Evolutionary conservation across 2,329 filamentous ascomycete species (phyloP).

Genomic region (Zymoseptoria pseudotritici): DNA sequence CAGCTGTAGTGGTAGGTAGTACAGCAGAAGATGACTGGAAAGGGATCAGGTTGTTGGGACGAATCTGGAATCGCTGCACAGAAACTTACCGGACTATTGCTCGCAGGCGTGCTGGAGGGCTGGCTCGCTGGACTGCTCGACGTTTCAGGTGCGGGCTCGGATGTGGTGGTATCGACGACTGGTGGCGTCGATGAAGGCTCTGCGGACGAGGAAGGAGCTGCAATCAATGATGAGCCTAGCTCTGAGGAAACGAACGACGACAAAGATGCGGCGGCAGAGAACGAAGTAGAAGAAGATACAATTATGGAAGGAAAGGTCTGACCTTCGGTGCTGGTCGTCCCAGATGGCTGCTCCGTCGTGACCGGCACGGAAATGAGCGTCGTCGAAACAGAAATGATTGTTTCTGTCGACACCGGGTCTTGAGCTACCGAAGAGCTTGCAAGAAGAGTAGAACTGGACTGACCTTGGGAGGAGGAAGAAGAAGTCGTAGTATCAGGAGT

Average conservation of each 20-base stretch:
- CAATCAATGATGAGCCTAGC: constrained; percentile 15
- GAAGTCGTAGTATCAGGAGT: constrained; percentile 16
- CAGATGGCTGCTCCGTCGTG: constrained; percentile 2
- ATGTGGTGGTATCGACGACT: background rate
- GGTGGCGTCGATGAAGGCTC: background rate
- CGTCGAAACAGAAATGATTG: constrained; percentile 6
- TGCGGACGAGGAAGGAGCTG: constrained; percentile 1
- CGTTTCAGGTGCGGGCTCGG: background rate
- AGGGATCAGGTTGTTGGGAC: background rate
- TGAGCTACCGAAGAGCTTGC: constrained; percentile 3
- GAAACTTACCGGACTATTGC: background rate
- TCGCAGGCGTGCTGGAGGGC: background rate
- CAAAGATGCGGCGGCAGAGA: background rate
- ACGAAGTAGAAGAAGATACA: constrained; percentile 2
- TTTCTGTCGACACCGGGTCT: constrained; percentile 7
- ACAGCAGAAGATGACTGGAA: background rate
- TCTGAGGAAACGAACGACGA: constrained; percentile 11
- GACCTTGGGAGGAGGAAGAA: constrained; percentile 8
- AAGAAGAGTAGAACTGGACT: constrained; percentile 12
- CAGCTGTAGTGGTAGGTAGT: constrained; percentile 25
- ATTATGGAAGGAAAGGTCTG: constrained; percentile 9
- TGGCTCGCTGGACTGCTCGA: background rate
- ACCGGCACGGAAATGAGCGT: constrained; percentile 10
- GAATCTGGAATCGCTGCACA: background rate
- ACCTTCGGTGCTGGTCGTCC: constrained; percentile 10